phyloP scores from a whole-genome alignment of 106 monocot genomes.

The Vanilla planifolia region DNA sequence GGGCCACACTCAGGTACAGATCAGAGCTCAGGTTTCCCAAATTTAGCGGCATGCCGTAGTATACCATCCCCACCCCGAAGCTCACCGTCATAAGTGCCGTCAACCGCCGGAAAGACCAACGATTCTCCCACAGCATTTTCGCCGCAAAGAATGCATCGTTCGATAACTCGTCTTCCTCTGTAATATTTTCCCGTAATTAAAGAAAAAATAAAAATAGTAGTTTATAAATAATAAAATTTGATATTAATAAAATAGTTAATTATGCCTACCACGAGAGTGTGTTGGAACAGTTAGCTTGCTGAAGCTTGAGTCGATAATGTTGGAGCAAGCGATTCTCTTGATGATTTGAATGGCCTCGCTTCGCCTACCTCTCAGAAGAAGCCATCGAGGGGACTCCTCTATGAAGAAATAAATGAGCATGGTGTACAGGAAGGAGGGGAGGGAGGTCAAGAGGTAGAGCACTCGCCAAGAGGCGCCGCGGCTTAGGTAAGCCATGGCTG shows the following conservation, averaged over 20 bases:
- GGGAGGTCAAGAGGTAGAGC: constrained; percentile 50
- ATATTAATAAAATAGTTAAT: no score
- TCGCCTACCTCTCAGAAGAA: constrained; percentile 40
- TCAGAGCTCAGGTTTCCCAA: constrained; percentile 49
- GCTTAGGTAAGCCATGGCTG: constrained; percentile 34
- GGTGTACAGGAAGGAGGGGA: constrained; percentile 38
- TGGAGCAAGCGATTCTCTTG: no score
- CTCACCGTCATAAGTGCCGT: constrained; percentile 41
- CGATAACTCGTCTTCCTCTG: no score
- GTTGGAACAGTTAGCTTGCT: no score
- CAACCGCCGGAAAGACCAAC: constrained; percentile 52
- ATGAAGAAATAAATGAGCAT: constrained; percentile 16
- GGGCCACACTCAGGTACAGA: constrained; percentile 55
- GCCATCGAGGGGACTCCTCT: constrained; percentile 7
- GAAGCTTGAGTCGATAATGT: no score
- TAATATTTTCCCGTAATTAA: no score
- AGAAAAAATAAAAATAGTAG: no score
- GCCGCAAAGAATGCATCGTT: constrained; percentile 35
- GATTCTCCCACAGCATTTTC: constrained; percentile 35
- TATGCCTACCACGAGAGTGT: no score
- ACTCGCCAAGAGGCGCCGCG: constrained; percentile 41
- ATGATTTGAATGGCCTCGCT: no score
- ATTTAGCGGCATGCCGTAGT: constrained; percentile 78
- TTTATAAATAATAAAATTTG: no score
- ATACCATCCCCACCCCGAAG: constrained; percentile 62